A percentile compares a stretch with the other conserved stretches of the same genome.
Evolutionary conservation across 106 monocot species (phyloP).

Genomic region (Triglochin maritima): DNA sequence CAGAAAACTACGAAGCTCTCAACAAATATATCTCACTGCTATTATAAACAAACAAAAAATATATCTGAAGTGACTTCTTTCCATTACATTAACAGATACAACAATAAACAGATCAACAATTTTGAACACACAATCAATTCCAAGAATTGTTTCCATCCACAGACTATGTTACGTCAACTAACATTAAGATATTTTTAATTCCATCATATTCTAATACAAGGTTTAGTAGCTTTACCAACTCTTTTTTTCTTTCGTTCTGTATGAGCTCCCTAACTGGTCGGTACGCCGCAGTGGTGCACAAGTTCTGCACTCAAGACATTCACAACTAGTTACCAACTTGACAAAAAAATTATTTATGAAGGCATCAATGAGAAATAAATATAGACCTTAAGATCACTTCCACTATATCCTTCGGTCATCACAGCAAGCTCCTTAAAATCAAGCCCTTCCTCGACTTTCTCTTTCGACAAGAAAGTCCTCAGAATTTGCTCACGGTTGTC

Average conservation of each 20-base stretch:
- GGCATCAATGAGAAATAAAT: constrained; percentile 3
- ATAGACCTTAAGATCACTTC: constrained; percentile 86
- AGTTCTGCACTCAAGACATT: constrained; percentile 43
- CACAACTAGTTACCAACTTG: background rate
- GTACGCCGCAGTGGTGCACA: constrained; percentile 82
- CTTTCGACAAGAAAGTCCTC: constrained; percentile 58
- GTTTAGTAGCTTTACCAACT: constrained; percentile 36
- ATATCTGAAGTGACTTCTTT: no score
- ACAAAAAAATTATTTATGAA: background rate
- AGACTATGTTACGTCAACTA: background rate
- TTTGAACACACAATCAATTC: no score
- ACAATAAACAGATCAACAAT: no score
- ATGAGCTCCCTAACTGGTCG: constrained; percentile 76
- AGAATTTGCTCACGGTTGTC: constrained; percentile 67
- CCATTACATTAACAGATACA: no score
- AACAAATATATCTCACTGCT: no score
- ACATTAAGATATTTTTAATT: background rate
- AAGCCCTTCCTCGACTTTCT: constrained; percentile 53
- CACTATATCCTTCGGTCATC: constrained; percentile 83
- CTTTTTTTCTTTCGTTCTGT: constrained; percentile 59
- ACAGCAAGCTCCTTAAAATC: constrained; percentile 63
- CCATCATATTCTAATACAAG: background rate
- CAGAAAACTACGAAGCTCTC: no score
- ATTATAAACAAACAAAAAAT: no score
- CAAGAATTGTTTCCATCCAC: no score